phyloP scores from a whole-genome alignment of 805 yeast species.

The Torulaspora gathmanii region DNA sequence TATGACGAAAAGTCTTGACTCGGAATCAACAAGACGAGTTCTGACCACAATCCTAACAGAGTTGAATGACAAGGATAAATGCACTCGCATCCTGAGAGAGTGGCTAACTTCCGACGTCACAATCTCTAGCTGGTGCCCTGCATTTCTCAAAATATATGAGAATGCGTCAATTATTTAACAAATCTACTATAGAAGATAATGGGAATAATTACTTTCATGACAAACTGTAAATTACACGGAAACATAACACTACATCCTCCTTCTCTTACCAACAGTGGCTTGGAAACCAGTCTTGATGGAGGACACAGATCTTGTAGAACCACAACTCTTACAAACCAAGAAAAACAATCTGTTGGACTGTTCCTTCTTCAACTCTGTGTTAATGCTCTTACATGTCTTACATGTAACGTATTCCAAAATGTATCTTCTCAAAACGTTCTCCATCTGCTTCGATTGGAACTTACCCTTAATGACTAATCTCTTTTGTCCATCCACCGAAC shows the following conservation, averaged over 20 bases:
- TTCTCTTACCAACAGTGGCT: conserved; percentile 92
- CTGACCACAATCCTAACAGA: conserved; percentile 27
- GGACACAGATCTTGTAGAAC: conserved; percentile 92
- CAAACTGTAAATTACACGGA: conserved; percentile 13
- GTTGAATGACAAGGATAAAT: conserved; percentile 25
- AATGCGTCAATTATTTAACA: conserved; percentile 15
- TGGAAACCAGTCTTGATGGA: conserved; percentile 99
- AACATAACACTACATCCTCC: conserved; percentile 42
- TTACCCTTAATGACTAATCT: conserved; percentile 97
- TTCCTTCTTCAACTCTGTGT: conserved; percentile 93
- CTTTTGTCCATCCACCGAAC: conserved; percentile 97
- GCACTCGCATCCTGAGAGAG: conserved; percentile 39
- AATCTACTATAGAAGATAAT: not conserved
- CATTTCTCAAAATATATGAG: conserved; percentile 54
- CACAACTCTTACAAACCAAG: conserved; percentile 97
- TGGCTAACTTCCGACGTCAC: conserved; percentile 58
- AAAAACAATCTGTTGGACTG: conserved; percentile 93
- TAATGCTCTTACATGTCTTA: conserved; percentile 97
- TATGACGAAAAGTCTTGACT: conserved; percentile 27
- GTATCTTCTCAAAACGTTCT: conserved; percentile 91
- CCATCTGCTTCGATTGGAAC: conserved; percentile 96
- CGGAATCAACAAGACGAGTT: conserved; percentile 28
- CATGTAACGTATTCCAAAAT: conserved; percentile 97
- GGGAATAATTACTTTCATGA: conserved; percentile 3
- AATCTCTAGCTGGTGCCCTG: conserved; percentile 61